These are phyloP conservation scores for Kazachstania sp. DNA, from an alignment of 1,139 yeast genomes.

Conservation along the genomic window DNA sequence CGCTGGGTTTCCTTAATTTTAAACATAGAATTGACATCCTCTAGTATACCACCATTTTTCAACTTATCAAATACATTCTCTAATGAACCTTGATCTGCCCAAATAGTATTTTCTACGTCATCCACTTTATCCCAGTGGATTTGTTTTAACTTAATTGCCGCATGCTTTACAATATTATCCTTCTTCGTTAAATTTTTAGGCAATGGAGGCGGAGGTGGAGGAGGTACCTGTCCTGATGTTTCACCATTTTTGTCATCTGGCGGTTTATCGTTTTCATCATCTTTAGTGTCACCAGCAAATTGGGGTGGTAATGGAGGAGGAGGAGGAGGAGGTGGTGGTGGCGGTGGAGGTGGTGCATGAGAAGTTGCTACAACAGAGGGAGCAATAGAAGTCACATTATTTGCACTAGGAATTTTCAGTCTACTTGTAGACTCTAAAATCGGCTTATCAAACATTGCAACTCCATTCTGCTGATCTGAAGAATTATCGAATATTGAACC, in stretches of 20 bases:
- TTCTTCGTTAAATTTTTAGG: constrained; percentile 3
- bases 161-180: not conserved
- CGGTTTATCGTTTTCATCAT: not conserved
- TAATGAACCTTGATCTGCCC: constrained; percentile 51
- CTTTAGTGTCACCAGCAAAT: not conserved
- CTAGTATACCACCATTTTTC: constrained; percentile 57
- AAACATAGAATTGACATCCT: constrained; percentile 72
- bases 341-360: too few relatives aligned
- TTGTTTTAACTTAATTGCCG: constrained; percentile 53
- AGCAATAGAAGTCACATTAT: not conserved
- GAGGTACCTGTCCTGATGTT: not conserved
- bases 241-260: not conserved
- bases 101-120: constrained; percentile 63
- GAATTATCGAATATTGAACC: too few relatives aligned
- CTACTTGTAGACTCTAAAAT: too few relatives aligned
- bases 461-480: too few relatives aligned
- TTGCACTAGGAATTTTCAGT: too few relatives aligned
- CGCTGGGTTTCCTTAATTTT: constrained; percentile 40
- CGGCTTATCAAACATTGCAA: too few relatives aligned
- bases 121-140: constrained; percentile 92
- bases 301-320: constrained; percentile 1
- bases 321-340: constrained; percentile 5
- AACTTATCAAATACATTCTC: constrained; percentile 47
- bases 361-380: not conserved
- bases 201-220: constrained; percentile 6